Conservation (phyloP, 1,284 basidiomycete species). For the Xanthoconium separans region DNA sequence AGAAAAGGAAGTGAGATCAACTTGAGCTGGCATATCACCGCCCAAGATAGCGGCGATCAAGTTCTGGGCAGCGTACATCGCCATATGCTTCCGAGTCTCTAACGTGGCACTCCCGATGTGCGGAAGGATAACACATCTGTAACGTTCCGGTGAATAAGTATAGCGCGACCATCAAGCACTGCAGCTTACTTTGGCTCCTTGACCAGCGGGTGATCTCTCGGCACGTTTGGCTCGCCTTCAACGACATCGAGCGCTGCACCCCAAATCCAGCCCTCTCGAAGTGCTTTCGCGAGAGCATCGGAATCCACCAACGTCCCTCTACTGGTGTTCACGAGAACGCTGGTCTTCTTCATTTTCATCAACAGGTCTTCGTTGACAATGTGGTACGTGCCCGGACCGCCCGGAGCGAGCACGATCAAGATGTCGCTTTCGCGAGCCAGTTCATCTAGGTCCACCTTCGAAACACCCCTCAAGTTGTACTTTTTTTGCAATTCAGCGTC, state of each 20-base stretch:
- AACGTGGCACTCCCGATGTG: constrained; percentile 90
- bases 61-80: constrained; percentile 67
- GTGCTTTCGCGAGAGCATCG: constrained; percentile 79
- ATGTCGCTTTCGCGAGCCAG: constrained; percentile 78
- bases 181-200: constrained; percentile 66
- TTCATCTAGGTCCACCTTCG: constrained; percentile 60
- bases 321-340: constrained; percentile 78
- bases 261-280: constrained; percentile 78
- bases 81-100: constrained; percentile 85
- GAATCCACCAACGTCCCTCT: constrained; percentile 87
- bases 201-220: constrained; percentile 76
- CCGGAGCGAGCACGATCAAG: constrained; percentile 81
- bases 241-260: constrained; percentile 94
- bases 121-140: constrained; percentile 77
- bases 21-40: constrained; percentile 53
- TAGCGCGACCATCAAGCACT: not conserved
- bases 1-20: constrained; percentile 43
- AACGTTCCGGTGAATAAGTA: constrained; percentile 5
- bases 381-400: constrained; percentile 71
- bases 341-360: constrained; percentile 79
- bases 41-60: constrained; percentile 54
- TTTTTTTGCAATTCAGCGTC: constrained; percentile 51
- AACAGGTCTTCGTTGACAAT: constrained; percentile 75
- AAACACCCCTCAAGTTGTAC: constrained; percentile 53
- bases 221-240: constrained; percentile 85